Evolutionary conservation across 225 moss, liverwort and hornwort species (phyloP), one percentile per base, ranked within the genome.

Genomic region (Sphagnum tenellum): DNA sequence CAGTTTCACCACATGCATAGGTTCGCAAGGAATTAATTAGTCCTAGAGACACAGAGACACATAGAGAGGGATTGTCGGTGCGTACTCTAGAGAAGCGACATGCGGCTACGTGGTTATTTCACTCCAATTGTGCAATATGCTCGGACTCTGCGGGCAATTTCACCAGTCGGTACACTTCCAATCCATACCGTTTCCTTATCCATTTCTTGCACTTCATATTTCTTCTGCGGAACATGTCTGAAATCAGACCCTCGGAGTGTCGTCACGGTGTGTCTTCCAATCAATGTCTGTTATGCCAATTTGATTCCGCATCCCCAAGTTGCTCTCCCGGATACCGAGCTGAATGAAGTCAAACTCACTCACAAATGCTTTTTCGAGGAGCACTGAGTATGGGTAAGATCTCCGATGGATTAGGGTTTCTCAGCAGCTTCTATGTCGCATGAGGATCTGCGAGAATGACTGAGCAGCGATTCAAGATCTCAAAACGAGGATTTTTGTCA

Each of bases 111-210:
- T 61, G 45, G 51, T 61, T 69, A 45, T 14, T 74, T 80, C 75
- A 70, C 63, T 56, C 55, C 63, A 11, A 60, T 73, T 45, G 58
- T 80, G 49, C 80, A 71, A 8, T 75, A 50, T 70, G 67, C 75
- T 51, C 80, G 75, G 47, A 60, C 80, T 48, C 50, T 84, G 50
- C 56, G 80, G 55, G 66, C 65, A 55, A 49, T 71, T 5, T 66
- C 67, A 49, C 63, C 63, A 53, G 68, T 70, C 47, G 54, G 63
- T 58, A 80, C 57, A 62, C 72, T 5, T 80, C 73, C 49, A 58
- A 77, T n/a, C n/a, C n/a, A n/a, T 51, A 49, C 49, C 1, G 56
- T 61, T n/a, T 1, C 9, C 62, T 50, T 49, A 53, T 60, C 6
- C 47, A 57, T 45, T 10, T 63, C n/a, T 3, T 0, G 47, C 50